Base-by-base conservation (phyloP, 2,329 filamentous ascomycete genomes). In the Penicillium sp. region DNA sequence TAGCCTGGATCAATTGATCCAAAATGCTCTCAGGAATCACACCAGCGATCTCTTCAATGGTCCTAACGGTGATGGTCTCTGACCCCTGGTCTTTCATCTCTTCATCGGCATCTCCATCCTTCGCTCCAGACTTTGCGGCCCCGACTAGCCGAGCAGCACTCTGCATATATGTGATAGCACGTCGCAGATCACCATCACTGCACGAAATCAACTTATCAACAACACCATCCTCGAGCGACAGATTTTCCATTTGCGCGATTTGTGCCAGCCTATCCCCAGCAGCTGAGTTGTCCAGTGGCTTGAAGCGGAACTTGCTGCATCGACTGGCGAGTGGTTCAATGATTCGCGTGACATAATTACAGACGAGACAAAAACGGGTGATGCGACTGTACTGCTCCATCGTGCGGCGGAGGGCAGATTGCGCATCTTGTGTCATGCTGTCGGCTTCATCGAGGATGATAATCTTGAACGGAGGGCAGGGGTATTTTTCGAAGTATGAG, bases 371-470 rank as follows among this genome's bases (percentile, higher is more conserved):
- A 78, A 99, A 99, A 15, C 95, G 86, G 2, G 95, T 99, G 79
- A 98, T 97, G 73, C 93, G 93, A 77, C 88, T 91, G 79, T 98
- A 98, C 50, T 93, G 96, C 81, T 99, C 95, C 95, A 99, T 99
- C 1, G 95, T 99, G 58, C 96, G 86, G 67, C 95, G 86, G 61
- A 99, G 83, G 5, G 96, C 95, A 63, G 89, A 91, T 82, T 99
- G 95, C 13, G 95, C 95, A 79, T 99, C 96, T 78, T 98, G 94
- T 45, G 95, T 99, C 94, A 99, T 98, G 69, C 91, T 95, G 77
- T 99, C 95, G 69, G 95, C 95, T 81, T 99, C 95, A 78, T 99
- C 95, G 63, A 99, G 88, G 64, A 99, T 92, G 74, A 99, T 94
- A 75, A 99, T 97, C 82, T 99, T 99, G 84, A 97, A 99, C 0